These are phyloP conservation scores for Ustilago nuda DNA, from an alignment of 1,284 basidiomycete genomes.

Conservation along the genomic window DNA sequence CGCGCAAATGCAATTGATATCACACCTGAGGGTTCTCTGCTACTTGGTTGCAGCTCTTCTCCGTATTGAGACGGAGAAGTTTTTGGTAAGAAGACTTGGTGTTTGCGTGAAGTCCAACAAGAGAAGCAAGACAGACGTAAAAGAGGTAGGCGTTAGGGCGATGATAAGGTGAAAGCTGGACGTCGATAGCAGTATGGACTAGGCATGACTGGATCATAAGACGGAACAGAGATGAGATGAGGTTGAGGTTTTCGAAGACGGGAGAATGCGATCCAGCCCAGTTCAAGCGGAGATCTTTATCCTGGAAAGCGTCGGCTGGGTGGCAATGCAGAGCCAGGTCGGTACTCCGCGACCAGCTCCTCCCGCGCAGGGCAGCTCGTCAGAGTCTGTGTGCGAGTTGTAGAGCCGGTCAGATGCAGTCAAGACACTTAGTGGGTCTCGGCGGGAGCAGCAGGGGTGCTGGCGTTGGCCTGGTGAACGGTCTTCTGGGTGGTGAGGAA, in stretches of 20 bases:
- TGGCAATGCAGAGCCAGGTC: background rate
- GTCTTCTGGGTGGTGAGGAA: slow-evolving; percentile 54
- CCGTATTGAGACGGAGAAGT: background rate
- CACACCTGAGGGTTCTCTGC: too few species aligned
- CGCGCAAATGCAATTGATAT: too few species aligned
- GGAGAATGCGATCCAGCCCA: slow-evolving; percentile 2
- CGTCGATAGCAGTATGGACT: slow-evolving; percentile 23
- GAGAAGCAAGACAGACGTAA: slow-evolving; percentile 16
- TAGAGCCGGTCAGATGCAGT: background rate
- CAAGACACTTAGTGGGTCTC: slow-evolving; percentile 45
- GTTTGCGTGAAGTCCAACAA: slow-evolving; percentile 27
- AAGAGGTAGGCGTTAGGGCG: slow-evolving; percentile 3
- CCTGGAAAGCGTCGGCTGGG: background rate
- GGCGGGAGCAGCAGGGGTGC: slow-evolving; percentile 47
- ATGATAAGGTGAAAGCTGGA: slow-evolving; percentile 2
- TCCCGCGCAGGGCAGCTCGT: background rate
- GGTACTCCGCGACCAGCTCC: slow-evolving; percentile 2
- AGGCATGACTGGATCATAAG: slow-evolving; percentile 21
- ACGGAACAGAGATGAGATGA: slow-evolving; percentile 6
- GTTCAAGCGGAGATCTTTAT: background rate
- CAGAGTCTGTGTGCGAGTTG: background rate
- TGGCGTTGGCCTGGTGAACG: slow-evolving; percentile 53
- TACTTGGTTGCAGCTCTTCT: background rate
- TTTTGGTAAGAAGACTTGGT: slow-evolving; percentile 9
- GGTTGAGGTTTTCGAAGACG: slow-evolving; percentile 12